These are phyloP conservation scores for Metschnikowia amazonensis DNA, from an alignment of 805 yeast species.

Conservation along the genomic window DNA sequence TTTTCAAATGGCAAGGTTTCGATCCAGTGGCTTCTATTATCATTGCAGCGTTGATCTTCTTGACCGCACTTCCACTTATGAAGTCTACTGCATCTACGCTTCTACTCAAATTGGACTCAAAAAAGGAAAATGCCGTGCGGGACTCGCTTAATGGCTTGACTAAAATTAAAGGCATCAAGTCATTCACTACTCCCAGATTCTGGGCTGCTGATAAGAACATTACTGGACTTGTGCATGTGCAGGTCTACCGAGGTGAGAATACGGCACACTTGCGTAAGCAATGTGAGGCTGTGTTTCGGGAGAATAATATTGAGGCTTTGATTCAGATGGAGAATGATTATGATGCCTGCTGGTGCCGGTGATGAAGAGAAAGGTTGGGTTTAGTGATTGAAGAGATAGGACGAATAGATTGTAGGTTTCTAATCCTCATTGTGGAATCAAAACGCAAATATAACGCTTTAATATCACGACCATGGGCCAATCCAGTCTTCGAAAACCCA, in stretches of 20 bases:
- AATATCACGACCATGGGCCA: too few relatives aligned
- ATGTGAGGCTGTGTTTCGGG: slow-evolving; percentile 52
- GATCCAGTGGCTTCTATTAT: slow-evolving; percentile 91
- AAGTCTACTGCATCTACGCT: slow-evolving; percentile 75
- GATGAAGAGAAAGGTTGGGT: neutral
- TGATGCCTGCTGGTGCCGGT: slow-evolving; percentile 66
- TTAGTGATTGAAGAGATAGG: too few relatives aligned
- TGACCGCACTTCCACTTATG: slow-evolving; percentile 80
- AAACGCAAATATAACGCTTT: too few relatives aligned
- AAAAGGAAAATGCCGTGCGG: slow-evolving; percentile 60
- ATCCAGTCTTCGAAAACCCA: too few relatives aligned
- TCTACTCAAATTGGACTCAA: slow-evolving; percentile 55
- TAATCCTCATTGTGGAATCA: too few relatives aligned
- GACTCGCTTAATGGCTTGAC: slow-evolving; percentile 65
- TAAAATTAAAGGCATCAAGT: slow-evolving; percentile 71
- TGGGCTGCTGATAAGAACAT: slow-evolving; percentile 59
- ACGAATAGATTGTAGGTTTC: too few relatives aligned
- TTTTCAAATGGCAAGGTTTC: slow-evolving; percentile 67
- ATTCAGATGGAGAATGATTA: slow-evolving; percentile 67
- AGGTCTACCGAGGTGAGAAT: slow-evolving; percentile 63
- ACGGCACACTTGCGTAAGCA: slow-evolving; percentile 55
- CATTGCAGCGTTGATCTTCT: slow-evolving; percentile 74
- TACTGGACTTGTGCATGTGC: slow-evolving; percentile 78
- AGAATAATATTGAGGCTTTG: slow-evolving; percentile 49
- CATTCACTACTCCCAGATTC: slow-evolving; percentile 86